Base-by-base conservation (phyloP, 306 rosid species). In the Canavalia ensiformis region DNA sequence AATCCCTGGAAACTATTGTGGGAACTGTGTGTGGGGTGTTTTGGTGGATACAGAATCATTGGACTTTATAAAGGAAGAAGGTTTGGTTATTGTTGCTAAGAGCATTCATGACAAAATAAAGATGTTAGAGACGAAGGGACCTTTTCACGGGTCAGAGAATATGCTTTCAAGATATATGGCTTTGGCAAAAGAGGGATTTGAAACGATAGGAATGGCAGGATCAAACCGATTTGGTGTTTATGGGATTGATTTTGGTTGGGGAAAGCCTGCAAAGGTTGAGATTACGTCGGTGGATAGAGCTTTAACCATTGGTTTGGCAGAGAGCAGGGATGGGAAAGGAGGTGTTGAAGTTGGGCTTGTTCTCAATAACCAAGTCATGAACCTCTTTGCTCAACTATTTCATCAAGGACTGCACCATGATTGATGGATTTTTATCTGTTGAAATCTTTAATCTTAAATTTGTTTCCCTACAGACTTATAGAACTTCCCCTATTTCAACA, bases 231-330 rank as follows among this genome's bases (percentile, higher is more conserved):
- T 87, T 49, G 84, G 88, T 50, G 76, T 90, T 12, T 90, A 88
- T 33, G 84, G 41, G 0, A 37, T 7, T 29, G 91, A 90, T 68
- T 86, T 88, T 67, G 91, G 93, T 8, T 90, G 89, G 91, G 93
- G 89, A 5, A 84, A 0, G 29, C 89, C 91, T 0, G 11, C 3
- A 0, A 87, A 85, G 72, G 91, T 90, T 84, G 90, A 84, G 75
- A 72, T 86, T 25, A 13, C 63, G 0, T 86, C 88, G 0, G 11
- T 76, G 1, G 83, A 80, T 37, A 76, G 78, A 66, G 45, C 41
- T 50, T 68, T 80, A 3, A 59, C 89, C 0, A 72, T 87, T 75
- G 84, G 76, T 0, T 13, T 87, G 56, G 78, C 81, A 1, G 90
- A 87, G 31, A 71, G 58, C 1, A 51, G 58, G 58, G 86, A 74